Evolutionary conservation across 192 early-diverging fungal genomes (phyloP), one percentile per base, ranked within the genome.

Genomic region (Linnemannia exigua): DNA sequence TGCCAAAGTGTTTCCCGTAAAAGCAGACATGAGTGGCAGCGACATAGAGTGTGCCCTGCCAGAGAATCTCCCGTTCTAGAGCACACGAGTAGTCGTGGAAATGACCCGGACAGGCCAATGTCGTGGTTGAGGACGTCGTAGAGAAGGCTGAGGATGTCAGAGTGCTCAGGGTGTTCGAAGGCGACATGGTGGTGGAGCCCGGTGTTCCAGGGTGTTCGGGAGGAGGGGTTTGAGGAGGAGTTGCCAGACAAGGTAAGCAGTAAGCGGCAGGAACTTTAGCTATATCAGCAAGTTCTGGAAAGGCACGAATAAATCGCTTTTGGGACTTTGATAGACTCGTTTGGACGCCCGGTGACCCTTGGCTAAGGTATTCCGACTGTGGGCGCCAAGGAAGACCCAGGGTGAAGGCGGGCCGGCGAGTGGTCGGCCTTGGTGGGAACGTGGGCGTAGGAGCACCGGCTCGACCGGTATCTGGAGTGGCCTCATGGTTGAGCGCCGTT

Each of bases 1-100:
- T 93, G n/a, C 76, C 77, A 78, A 93, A 92, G 11, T 91, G 79
- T 28, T 91, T 91, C 0, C 90, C 92, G 35, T 92, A 91, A 46
- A 92, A 92, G 48, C 88, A 89, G 4, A 93, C 67, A 81, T 93
- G 89, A 7, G 50, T 77, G 28, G 67, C 76, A 28, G 91, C 93
- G 3, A 88, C 51, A 50, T 89, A 92, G 14, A 92, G 58, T 20
- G 90, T 84, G 15, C 91, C 91, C n/a, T 92, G 90, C 88, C 91
- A 92, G 25, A 92, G 71, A n/a, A 84, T 89, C 44, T 92, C 91
- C 14, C 90, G 71, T 44, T 92, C 91, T n/a, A 92, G 54, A 20
- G 91, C 92, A 82, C 91, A 92, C 0, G 81, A 16, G 17, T 74
- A 83, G 54, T 83, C 81, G 20, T 77, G 67, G 67, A 83, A 77